Conservation (phyloP, 352 stramenopile genomes). For the Aphanomyces invadans region DNA sequence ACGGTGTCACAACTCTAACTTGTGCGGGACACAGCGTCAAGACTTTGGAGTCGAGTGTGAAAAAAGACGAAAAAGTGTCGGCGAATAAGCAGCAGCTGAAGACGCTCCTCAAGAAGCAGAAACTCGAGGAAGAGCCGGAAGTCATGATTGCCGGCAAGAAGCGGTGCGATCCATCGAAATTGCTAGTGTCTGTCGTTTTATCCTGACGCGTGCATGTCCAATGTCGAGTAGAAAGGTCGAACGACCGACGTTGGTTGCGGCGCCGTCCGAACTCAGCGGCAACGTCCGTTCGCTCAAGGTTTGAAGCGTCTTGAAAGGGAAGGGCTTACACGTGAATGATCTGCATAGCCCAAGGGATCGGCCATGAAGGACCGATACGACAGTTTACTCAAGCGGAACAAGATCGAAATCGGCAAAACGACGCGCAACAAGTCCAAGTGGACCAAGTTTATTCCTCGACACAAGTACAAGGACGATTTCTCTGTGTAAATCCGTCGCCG, state of each 20-base stretch:
- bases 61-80: constrained; percentile 47
- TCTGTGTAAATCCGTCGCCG: constrained; percentile 22
- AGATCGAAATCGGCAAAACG: constrained; percentile 67
- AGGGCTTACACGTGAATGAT: not conserved
- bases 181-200: constrained; percentile 18
- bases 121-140: constrained; percentile 63
- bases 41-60: constrained; percentile 7
- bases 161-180: constrained; percentile 36
- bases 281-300: constrained; percentile 62
- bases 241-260: constrained; percentile 56
- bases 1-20: not conserved
- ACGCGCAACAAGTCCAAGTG: constrained; percentile 75
- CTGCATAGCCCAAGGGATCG: constrained; percentile 50
- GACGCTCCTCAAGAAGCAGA: constrained; percentile 65
- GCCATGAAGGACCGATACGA: constrained; percentile 76
- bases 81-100: constrained; percentile 66
- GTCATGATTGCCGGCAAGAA: constrained; percentile 66
- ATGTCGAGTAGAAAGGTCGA: constrained; percentile 60
- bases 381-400: constrained; percentile 81
- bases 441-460: constrained; percentile 22
- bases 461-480: constrained; percentile 22
- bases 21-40: constrained; percentile 12
- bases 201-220: too few relatives aligned
- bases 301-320: not conserved
- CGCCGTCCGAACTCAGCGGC: constrained; percentile 72